These are phyloP conservation scores for Phaeotremella fagi DNA, from an alignment of 768 basidiomycete species.

Conservation along the genomic window DNA sequence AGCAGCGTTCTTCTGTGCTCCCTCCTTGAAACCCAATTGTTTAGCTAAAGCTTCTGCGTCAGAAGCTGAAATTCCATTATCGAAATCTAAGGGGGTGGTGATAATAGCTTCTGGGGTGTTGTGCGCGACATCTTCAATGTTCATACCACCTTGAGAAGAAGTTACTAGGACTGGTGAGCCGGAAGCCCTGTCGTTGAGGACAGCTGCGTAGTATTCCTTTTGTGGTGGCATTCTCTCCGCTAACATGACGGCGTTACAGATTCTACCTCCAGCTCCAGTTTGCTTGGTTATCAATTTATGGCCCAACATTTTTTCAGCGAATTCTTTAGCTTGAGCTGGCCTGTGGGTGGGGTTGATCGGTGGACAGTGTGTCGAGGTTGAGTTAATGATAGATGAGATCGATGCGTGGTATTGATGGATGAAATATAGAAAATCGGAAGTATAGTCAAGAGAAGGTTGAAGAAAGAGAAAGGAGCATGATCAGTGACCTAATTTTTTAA, in stretches of 20 bases:
- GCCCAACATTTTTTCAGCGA: slow-evolving; percentile 88
- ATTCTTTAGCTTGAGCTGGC: slow-evolving; percentile 80
- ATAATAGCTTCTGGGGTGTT: slow-evolving; percentile 93
- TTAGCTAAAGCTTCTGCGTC: slow-evolving; percentile 74
- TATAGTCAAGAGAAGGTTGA: background rate
- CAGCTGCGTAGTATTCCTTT: slow-evolving; percentile 97
- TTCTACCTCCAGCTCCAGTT: slow-evolving; percentile 82
- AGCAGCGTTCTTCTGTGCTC: slow-evolving; percentile 76
- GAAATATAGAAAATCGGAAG: too few species aligned
- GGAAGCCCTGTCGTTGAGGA: slow-evolving; percentile 86
- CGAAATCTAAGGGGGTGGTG: slow-evolving; percentile 82
- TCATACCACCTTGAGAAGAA: slow-evolving; percentile 96
- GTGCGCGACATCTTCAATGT: slow-evolving; percentile 97
- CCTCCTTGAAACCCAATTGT: slow-evolving; percentile 80
- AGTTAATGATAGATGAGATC: too few species aligned
- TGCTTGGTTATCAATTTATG: slow-evolving; percentile 96
- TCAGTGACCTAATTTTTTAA: background rate
- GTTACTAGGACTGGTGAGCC: slow-evolving; percentile 89
- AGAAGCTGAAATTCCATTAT: slow-evolving; percentile 68
- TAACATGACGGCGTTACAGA: slow-evolving; percentile 98
- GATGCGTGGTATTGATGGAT: too few species aligned
- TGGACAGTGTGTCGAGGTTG: too few species aligned
- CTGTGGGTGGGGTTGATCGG: slow-evolving; percentile 49
- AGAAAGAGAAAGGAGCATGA: slow-evolving; percentile 19
- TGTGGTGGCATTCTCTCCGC: slow-evolving; percentile 88